Evolutionary conservation across 164 flowering plant genomes (phyloP).

Genomic region (Liriodendron chinense): DNA sequence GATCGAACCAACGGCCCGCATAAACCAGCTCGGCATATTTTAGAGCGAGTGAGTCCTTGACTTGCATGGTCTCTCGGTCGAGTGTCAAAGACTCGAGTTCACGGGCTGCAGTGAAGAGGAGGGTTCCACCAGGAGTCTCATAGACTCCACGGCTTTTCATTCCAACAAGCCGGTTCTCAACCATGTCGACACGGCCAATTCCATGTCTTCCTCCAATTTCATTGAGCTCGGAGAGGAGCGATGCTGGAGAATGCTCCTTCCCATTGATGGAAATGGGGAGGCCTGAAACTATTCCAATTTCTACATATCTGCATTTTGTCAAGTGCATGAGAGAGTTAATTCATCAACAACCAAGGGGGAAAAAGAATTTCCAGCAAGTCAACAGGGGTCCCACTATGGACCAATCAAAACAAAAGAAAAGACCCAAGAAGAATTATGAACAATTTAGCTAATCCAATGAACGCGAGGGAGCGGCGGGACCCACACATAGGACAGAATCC

Average conservation of each 20-base stretch:
- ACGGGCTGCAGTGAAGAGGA: slow-evolving; percentile 67
- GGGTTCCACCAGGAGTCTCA: slow-evolving; percentile 96
- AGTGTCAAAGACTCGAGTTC: slow-evolving; percentile 91
- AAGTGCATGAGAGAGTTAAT: background rate
- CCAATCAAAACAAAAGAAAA: background rate
- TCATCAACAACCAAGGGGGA: background rate
- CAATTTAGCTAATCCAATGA: too few species aligned
- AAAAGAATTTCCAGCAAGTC: background rate
- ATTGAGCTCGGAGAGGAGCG: slow-evolving; percentile 69
- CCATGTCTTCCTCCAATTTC: slow-evolving; percentile 88
- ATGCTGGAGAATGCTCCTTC: slow-evolving; percentile 72
- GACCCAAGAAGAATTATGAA: background rate
- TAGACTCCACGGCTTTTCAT: slow-evolving; percentile 98
- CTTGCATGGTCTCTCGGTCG: slow-evolving; percentile 81
- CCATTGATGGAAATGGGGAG: slow-evolving; percentile 81
- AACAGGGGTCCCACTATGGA: background rate
- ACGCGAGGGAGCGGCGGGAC: too few species aligned
- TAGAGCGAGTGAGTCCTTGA: slow-evolving; percentile 72
- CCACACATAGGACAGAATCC: background rate
- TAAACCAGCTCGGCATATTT: slow-evolving; percentile 95
- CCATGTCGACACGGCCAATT: slow-evolving; percentile 88
- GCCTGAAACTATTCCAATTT: slow-evolving; percentile 73
- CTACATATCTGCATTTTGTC: slow-evolving; percentile 47
- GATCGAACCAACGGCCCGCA: slow-evolving; percentile 97
- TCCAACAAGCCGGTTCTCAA: slow-evolving; percentile 91